Evolutionary conservation across 1,284 basidiomycete species (phyloP).

Genomic region (Clitocybe nebularis): DNA sequence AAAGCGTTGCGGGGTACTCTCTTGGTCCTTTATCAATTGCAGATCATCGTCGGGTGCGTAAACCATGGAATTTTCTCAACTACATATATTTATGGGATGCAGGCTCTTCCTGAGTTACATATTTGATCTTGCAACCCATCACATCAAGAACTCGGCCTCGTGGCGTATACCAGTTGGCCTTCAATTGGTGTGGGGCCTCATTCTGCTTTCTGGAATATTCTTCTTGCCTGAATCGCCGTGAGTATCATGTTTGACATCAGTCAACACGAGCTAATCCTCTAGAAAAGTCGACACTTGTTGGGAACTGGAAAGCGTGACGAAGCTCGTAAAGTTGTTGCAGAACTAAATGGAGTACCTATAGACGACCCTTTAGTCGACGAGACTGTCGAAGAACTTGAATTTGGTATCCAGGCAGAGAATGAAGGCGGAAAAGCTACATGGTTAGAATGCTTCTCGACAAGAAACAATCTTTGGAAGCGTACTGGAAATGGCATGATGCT

Average conservation of each 20-base stretch:
- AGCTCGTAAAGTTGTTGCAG: conserved; percentile 61
- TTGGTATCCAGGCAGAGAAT: conserved; percentile 66
- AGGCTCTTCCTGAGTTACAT: conserved; percentile 73
- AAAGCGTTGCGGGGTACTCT: conserved; percentile 72
- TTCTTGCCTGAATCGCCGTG: conserved; percentile 81
- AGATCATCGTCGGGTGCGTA: conserved; percentile 64
- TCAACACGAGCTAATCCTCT: neutral
- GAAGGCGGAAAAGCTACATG: conserved; percentile 77
- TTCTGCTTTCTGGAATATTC: conserved; percentile 65
- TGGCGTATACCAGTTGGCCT: conserved; percentile 72
- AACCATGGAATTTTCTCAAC: neutral
- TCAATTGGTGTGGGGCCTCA: conserved; percentile 64
- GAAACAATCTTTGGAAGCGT: conserved; percentile 68
- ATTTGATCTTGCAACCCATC: conserved; percentile 68
- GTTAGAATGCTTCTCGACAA: conserved; percentile 72
- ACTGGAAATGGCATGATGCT: conserved; percentile 78
- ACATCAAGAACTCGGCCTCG: conserved; percentile 54
- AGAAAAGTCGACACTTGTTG: conserved; percentile 54
- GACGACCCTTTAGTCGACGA: conserved; percentile 64
- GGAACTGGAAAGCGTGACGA: conserved; percentile 48
- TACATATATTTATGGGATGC: conserved; percentile 6
- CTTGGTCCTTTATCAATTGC: conserved; percentile 73
- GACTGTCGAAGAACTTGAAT: conserved; percentile 66
- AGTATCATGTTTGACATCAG: conserved; percentile 21
- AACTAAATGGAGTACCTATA: conserved; percentile 58